phyloP scores from a whole-genome alignment of 177 flowering plant species.

The Telopea speciosissima region DNA sequence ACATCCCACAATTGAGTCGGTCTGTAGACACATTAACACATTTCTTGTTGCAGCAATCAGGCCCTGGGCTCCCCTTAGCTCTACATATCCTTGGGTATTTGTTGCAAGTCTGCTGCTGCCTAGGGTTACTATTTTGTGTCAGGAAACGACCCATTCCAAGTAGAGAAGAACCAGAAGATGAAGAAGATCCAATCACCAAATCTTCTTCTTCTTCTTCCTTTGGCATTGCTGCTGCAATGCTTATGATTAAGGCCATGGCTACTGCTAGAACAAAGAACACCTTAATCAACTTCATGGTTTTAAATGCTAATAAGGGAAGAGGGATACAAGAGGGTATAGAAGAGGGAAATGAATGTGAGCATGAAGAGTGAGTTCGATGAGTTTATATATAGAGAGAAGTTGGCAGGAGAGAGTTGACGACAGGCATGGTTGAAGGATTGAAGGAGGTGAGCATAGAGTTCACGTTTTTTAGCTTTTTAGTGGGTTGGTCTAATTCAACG shows the following conservation, averaged over 20 bases:
- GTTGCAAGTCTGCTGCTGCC: constrained; percentile 8
- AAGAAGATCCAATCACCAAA: no score
- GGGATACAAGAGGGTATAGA: no score
- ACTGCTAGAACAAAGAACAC: constrained; percentile 1
- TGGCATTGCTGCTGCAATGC: neutral
- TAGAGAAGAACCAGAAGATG: neutral
- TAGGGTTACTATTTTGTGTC: neutral
- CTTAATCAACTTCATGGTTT: neutral
- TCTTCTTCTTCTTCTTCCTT: neutral
- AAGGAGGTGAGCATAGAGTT: neutral
- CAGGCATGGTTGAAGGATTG: no score
- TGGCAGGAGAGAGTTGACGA: neutral
- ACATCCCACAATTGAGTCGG: no score
- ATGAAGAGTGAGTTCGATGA: neutral
- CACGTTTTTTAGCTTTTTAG: neutral
- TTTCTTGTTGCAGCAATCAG: no score
- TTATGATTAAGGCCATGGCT: neutral
- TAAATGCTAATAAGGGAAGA: neutral
- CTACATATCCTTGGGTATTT: no score
- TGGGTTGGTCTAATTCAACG: constrained; percentile 12
- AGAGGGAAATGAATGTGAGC: neutral
- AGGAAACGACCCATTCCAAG: neutral
- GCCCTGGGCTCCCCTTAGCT: no score
- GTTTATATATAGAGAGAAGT: constrained; percentile 7
- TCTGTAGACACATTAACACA: constrained; percentile 17